phyloP scores from a whole-genome alignment of 805 yeast genomes.

The Debaryomyces tyrocola region DNA sequence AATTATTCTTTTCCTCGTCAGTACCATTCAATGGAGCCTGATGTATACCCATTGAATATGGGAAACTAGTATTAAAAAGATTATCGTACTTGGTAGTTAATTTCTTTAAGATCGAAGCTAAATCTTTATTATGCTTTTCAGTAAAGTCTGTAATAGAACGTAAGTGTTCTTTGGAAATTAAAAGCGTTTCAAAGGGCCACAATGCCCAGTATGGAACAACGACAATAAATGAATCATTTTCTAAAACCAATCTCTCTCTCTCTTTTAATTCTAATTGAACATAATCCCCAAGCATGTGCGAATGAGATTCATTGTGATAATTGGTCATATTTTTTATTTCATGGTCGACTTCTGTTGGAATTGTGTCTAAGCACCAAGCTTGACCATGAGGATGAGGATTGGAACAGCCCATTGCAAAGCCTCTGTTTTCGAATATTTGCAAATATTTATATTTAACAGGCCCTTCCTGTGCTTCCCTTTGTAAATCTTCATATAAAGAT shows the following conservation, averaged over 20 bases:
- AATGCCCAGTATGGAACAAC: slow-evolving; percentile 82
- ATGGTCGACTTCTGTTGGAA: slow-evolving; percentile 65
- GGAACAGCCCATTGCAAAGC: slow-evolving; percentile 79
- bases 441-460: slow-evolving; percentile 54
- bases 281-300: slow-evolving; percentile 63
- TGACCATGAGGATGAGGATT: slow-evolving; percentile 85
- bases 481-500: slow-evolving; percentile 45
- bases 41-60: slow-evolving; percentile 81
- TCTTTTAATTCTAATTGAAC: slow-evolving; percentile 54
- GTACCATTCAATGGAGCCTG: slow-evolving; percentile 62
- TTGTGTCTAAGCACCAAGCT: slow-evolving; percentile 67
- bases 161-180: slow-evolving; percentile 57
- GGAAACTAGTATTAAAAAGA: slow-evolving; percentile 66
- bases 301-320: slow-evolving; percentile 40
- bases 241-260: slow-evolving; percentile 51
- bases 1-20: slow-evolving; percentile 39
- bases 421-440: slow-evolving; percentile 77
- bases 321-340: slow-evolving; percentile 54
- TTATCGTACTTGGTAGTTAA: slow-evolving; percentile 70
- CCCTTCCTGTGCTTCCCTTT: slow-evolving; percentile 32
- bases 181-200: slow-evolving; percentile 77
- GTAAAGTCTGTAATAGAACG: slow-evolving; percentile 49
- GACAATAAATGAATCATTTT: slow-evolving; percentile 62
- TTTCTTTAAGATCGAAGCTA: slow-evolving; percentile 52
- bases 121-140: slow-evolving; percentile 48